These are phyloP conservation scores for Phytophthora brassicae DNA, from an alignment of 352 stramenopile genomes.

Conservation along the genomic window DNA sequence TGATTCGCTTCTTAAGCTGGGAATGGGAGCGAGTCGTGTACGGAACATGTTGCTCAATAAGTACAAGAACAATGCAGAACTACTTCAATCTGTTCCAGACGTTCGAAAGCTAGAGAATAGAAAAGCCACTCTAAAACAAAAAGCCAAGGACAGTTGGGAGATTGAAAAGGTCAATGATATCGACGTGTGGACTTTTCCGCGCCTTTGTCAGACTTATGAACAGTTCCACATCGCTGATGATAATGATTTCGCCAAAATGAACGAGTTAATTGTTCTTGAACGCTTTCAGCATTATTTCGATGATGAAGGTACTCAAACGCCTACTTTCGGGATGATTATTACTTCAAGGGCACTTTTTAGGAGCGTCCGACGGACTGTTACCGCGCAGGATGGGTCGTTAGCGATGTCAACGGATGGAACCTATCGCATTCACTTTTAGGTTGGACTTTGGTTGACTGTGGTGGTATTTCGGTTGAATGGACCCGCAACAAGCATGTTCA, in stretches of 20 bases:
- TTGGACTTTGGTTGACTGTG: constrained; percentile 4
- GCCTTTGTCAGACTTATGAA: constrained; percentile 2
- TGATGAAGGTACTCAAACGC: neutral
- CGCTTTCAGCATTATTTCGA: constrained; percentile 9
- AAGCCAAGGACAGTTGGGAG: neutral
- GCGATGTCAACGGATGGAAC: constrained; percentile 9
- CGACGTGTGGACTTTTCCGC: neutral
- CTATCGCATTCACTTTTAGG: constrained; percentile 10
- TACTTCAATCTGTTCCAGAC: neutral
- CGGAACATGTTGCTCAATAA: neutral
- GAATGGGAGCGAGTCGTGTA: neutral
- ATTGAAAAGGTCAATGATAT: neutral
- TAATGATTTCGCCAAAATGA: neutral
- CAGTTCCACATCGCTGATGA: neutral
- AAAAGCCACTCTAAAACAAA: neutral
- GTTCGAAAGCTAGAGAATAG: neutral
- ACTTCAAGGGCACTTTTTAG: constrained; percentile 1
- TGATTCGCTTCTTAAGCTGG: constrained; percentile 9
- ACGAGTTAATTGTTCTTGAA: constrained; percentile 1
- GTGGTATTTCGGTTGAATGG: constrained; percentile 3
- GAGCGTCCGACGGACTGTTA: neutral
- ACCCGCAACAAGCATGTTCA: neutral
- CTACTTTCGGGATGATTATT: neutral
- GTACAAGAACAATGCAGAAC: neutral
- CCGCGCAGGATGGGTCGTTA: neutral